Conservation (phyloP, 2,329 filamentous ascomycete genomes). For the Colletotrichum chlorophyti region DNA sequence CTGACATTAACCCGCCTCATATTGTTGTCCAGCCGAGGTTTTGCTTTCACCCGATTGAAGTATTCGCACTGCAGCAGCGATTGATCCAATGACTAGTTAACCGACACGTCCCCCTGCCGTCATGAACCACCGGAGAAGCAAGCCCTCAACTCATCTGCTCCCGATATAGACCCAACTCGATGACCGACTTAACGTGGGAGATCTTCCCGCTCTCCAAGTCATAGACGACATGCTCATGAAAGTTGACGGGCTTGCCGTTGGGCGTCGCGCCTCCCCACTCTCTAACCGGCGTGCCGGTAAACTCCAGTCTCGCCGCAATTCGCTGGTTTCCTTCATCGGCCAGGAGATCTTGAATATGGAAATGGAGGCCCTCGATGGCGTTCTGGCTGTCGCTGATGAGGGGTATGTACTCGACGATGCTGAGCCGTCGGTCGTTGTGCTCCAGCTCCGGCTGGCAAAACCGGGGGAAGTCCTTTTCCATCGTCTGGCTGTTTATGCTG, state of each 20-base stretch:
- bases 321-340: slow-evolving; percentile 38
- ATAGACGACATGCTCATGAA: slow-evolving; percentile 43
- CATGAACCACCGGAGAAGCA: too few species aligned
- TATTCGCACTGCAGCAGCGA: too few species aligned
- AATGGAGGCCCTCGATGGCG: slow-evolving; percentile 36
- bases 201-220: slow-evolving; percentile 40
- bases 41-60: not conserved
- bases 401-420: slow-evolving; percentile 33
- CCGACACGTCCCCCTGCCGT: too few species aligned
- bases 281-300: slow-evolving; percentile 37
- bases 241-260: slow-evolving; percentile 36
- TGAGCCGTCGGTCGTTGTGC: slow-evolving; percentile 37
- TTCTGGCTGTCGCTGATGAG: slow-evolving; percentile 38
- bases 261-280: slow-evolving; percentile 36
- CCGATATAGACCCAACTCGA: slow-evolving; percentile 37
- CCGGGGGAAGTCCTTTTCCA: slow-evolving; percentile 32
- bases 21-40: not conserved
- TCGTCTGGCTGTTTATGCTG: slow-evolving; percentile 39
- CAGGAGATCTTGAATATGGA: slow-evolving; percentile 35
- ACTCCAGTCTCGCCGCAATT: slow-evolving; percentile 39
- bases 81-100: too few species aligned
- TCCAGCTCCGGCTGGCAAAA: slow-evolving; percentile 36
- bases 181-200: slow-evolving; percentile 38
- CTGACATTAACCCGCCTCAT: too few species aligned
- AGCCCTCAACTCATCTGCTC: slow-evolving; percentile 15